A percentile compares a stretch with the other conserved stretches of the same genome.
phyloP scores from a whole-genome alignment of 2,329 filamentous ascomycete species.

The Fusarium sp. region DNA sequence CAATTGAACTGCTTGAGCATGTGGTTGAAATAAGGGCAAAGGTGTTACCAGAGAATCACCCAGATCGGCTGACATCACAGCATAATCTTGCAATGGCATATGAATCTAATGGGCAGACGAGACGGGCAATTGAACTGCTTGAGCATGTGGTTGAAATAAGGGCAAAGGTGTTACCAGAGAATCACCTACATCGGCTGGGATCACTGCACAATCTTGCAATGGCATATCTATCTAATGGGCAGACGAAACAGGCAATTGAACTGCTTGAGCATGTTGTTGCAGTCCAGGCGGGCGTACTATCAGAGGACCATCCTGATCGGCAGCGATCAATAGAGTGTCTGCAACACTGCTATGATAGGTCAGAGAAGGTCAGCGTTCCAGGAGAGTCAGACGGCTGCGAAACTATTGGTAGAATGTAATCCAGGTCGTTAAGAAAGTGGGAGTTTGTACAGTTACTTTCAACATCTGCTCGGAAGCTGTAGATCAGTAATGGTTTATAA shows the following conservation, averaged over 20 bases:
- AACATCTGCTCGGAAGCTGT: rapidly evolving
- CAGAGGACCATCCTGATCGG: rapidly evolving
- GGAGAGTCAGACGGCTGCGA: rapidly evolving
- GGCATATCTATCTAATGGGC: rapidly evolving
- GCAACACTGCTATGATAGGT: neutral
- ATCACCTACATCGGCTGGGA: neutral
- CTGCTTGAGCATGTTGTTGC: neutral
- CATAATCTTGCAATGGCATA: neutral
- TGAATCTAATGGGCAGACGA: rapidly evolving
- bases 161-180: neutral
- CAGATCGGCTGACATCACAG: neutral
- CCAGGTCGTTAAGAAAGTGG: rapidly evolving
- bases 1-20: neutral
- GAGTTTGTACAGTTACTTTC: rapidly evolving
- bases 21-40: rapidly evolving
- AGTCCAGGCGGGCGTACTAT: rapidly evolving
- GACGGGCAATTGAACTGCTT: neutral
- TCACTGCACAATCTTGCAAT: neutral
- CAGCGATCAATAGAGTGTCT: rapidly evolving
- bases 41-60: neutral
- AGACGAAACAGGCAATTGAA: no score
- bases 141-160: neutral
- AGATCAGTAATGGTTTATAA: rapidly evolving
- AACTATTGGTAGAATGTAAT: rapidly evolving
- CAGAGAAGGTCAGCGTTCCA: rapidly evolving